Evolutionary conservation across 2,329 filamentous ascomycete genomes (phyloP), one percentile per base, ranked within the genome.

Genomic region (Beauveria bassiana): DNA sequence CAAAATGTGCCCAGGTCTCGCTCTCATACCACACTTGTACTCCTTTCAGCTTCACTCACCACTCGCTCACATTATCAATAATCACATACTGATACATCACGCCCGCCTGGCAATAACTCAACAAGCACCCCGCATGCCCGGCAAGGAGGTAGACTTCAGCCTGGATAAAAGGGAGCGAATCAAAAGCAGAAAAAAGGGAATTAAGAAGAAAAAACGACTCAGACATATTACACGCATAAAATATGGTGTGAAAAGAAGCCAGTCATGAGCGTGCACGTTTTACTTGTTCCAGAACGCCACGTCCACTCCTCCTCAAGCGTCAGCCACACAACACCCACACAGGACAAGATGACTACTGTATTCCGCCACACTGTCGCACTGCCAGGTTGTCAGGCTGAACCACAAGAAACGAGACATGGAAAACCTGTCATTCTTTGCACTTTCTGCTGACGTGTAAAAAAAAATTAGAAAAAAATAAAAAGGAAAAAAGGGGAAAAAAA

Each of bases 181-280:
- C 47, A 59, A 9, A 45, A 14, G 5, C 28, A 40, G 14, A 7
- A 26, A 28, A 51, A 51, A n/a, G 28, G 45, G 40, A 57, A 34
- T 38, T 16, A 42, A 8, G 22, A 22, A 3, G 18, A 31, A 9
- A 52, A 31, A 43, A 31, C 7, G 31, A 50, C 10, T 16, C 12
- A 31, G 40, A 42, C 20, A n/a, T 7, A n/a, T 7, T 12, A 34
- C 24, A 28, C 7, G 31, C 55, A 26, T 51, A 24, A 45, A 46
- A 14, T 26, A 59, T 38, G 10, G 16, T 14, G n/a, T n/a, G 2
- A 50, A 43, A 45, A 45, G 46, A 42, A n/a, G 38, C 57, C 57
- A 59, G 47, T 52, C 47, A 59, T 38, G 45, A 49, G 34, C 47
- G 31, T 45, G 56, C 56, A 59, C 56, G 56, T 59, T 52, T 52